Evolutionary conservation across 352 stramenopile species (phyloP).

Genomic region (Globisporangium radiosum): DNA sequence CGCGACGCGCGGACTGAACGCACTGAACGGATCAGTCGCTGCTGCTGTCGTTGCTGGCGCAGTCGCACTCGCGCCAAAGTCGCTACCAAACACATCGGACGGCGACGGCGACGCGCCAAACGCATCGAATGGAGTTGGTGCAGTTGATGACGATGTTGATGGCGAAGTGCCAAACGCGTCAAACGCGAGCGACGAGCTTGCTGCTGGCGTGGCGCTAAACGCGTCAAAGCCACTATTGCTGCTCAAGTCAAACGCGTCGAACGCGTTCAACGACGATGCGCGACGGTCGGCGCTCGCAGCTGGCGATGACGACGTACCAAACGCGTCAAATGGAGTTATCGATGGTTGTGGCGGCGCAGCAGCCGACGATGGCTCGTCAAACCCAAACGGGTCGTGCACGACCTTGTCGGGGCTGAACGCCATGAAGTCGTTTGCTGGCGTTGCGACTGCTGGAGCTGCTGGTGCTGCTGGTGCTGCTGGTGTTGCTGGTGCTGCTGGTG

Average conservation of each 20-base stretch:
- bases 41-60: not conserved
- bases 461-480: conserved; percentile 1
- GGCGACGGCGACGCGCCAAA: conserved; percentile 19
- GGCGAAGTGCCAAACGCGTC: conserved; percentile 27
- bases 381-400: conserved; percentile 46
- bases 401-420: conserved; percentile 42
- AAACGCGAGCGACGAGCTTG: conserved; percentile 7
- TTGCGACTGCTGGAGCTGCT: conserved; percentile 8
- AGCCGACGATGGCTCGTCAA: conserved; percentile 27
- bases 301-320: conserved; percentile 16
- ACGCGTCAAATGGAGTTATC: conserved; percentile 18
- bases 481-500: not conserved
- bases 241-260: conserved; percentile 20
- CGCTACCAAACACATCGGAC: conserved; percentile 28
- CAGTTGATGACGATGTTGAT: not conserved
- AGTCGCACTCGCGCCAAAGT: conserved; percentile 27
- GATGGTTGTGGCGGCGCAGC: conserved; percentile 1
- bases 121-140: conserved; percentile 17
- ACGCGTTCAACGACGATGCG: conserved; percentile 11
- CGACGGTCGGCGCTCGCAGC: not conserved
- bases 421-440: conserved; percentile 54
- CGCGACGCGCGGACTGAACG: conserved; percentile 17
- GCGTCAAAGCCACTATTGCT: conserved; percentile 4
- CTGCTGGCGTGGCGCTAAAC: conserved; percentile 2
- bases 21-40: conserved; percentile 15